A percentile compares a stretch with the other conserved stretches of the same genome.
phyloP scores from a whole-genome alignment of 2,329 filamentous ascomycete species.

The Alternaria triticina region DNA sequence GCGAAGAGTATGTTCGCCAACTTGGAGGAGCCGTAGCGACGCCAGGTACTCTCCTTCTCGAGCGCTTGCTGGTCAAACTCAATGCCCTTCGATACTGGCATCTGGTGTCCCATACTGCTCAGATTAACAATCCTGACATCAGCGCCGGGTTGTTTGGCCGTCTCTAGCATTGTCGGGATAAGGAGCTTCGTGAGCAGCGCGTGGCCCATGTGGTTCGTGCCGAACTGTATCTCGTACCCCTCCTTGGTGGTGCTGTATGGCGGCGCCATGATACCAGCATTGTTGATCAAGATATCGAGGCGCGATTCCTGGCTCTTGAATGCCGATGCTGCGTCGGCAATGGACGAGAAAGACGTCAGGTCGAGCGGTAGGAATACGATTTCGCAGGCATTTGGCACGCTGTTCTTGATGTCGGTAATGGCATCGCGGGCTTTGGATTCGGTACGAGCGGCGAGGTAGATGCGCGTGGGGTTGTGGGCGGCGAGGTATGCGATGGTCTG shows the following conservation, averaged over 20 bases:
- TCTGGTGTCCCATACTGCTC: conserved; percentile 39
- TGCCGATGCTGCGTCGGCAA: conserved; percentile 44
- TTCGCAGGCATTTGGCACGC: conserved; percentile 42
- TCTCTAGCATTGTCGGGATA: conserved; percentile 51
- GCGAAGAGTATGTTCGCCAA: conserved; percentile 59
- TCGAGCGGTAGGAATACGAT: conserved; percentile 52
- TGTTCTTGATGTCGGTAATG: conserved; percentile 49
- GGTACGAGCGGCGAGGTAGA: conserved; percentile 57
- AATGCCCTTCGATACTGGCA: conserved; percentile 39
- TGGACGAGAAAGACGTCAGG: conserved; percentile 51
- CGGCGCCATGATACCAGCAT: conserved; percentile 54
- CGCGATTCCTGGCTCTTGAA: conserved; percentile 47
- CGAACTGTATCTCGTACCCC: conserved; percentile 59
- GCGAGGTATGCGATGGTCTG: conserved; percentile 54
- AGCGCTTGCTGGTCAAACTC: conserved; percentile 45
- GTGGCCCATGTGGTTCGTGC: conserved; percentile 61
- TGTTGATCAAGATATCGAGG: conserved; percentile 56
- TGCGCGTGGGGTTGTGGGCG: conserved; percentile 51
- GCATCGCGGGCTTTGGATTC: conserved; percentile 50
- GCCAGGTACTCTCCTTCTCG: conserved; percentile 35
- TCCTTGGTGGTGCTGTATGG: conserved; percentile 52
- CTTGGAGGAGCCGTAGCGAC: conserved; percentile 58
- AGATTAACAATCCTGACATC: conserved; percentile 57
- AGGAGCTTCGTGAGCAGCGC: conserved; percentile 57
- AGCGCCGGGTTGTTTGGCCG: conserved; percentile 44